Evolutionary conservation across 768 basidiomycete genomes (phyloP), one percentile per base, ranked within the genome.

Genomic region (Russula compacta): DNA sequence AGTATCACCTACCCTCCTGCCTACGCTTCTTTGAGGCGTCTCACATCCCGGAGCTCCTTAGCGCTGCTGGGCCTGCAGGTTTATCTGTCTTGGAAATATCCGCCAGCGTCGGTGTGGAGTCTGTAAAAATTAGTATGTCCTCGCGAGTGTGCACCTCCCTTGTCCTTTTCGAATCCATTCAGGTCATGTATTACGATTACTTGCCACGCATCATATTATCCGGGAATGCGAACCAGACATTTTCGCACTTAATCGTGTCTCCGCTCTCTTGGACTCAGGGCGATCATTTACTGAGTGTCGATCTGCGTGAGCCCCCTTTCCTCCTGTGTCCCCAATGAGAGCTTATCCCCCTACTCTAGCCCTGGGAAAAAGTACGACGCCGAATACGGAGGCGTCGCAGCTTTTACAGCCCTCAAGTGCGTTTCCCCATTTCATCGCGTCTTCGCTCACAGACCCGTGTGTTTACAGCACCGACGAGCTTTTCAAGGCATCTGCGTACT

Each of bases 1-100:
- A 89, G 85, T 89, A 88, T 67, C 85, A 87, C 67, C 75, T 90
- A 17, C 86, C 89, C 0, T 82, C 86, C 4, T 89, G 86, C 68
- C 75, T 91, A 71, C 82, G 87, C 19, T 76, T 90, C 36, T 70
- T 90, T 15, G 87, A 90, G 69, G 83, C 85, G 4, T 80, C 86
- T 1, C 84, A 89, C 67, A 78, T 82, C 32, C 79, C 80, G 7
- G 89, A 91, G 68, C 81, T 89, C 14, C 75, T 91, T 1, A 80
- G 84, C 10, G 84, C 83, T 58, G 82, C 83, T 14, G 86, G 85
- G 1, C 75, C 80, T 0, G 61, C 69, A 12, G 81, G 80, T 11
- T 66, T 82, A 60, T 82, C 82, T 66, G 81, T 81, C 33, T 68
- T 77, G 33, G 73, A 74, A 29, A 66, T 76, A 48, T 71, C 73